Evolutionary conservation across 345 rosid species (phyloP), one percentile per base, ranked within the genome.

Genomic region (Dipteronia dyeriana): DNA sequence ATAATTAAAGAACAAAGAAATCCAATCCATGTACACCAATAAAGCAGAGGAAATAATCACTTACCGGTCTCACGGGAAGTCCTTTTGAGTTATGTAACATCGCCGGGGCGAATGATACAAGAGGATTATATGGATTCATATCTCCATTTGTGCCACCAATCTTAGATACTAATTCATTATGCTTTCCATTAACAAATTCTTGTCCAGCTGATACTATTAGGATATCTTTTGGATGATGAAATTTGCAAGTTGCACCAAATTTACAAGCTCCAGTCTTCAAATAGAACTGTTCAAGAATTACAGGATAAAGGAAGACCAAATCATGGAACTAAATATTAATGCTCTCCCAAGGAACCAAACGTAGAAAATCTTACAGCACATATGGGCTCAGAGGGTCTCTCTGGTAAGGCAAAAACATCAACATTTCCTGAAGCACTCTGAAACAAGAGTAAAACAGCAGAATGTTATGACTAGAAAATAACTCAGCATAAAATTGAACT

Each of bases 221-320:
- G 62, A 89, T 78, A 87, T 95, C 98, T 78, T 88, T 93, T 77
- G 98, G 99, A 82, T 95, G 99, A 85, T 95, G 85, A 82, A 93
- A 95, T 82, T 91, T 95, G 92, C 99, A 95, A 57, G 92, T 85
- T 68, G 85, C 76, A 75, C 98, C 99, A 88, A 89, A 95, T 82
- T 95, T 95, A 86, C 99, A 95, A 81, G 76, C 86, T 71, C 98
- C 98, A 72, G 93, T 95, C 88, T 91, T 95, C 93, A 89, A 56
- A 81, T 90, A 93, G 83, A 90, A 95, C 99, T 95, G 91, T 81
- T 83, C 47, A 82, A 59, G 59, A 70, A 76, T 71, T 64, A 75
- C 57, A 80, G 73, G 74, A 77, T 65, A 66, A 61, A 62, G 74
- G 63, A 77, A 71, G 11, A 79, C n/a, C 76, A 83, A 67, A 78